Conservation (phyloP, 768 basidiomycete species). For the Leccinum sublutescens region DNA sequence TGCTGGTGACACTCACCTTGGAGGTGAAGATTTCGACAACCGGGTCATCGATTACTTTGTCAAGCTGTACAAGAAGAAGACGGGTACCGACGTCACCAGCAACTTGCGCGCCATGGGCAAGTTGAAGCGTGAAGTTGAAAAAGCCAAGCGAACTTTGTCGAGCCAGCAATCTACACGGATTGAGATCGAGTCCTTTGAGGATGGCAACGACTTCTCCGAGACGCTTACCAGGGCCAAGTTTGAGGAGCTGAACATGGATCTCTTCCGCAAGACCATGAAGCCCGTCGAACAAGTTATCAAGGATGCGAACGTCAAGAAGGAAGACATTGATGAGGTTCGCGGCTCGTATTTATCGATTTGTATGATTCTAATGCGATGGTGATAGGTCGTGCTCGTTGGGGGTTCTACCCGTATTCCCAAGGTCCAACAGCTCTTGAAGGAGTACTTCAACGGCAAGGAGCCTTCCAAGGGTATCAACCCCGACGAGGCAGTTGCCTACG, state of each 20-base stretch:
- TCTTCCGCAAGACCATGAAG: conserved; percentile 99
- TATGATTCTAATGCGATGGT: background rate
- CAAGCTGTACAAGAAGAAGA: conserved; percentile 91
- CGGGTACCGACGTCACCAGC: conserved; percentile 74
- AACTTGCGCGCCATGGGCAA: conserved; percentile 87
- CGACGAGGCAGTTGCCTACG: conserved; percentile 98
- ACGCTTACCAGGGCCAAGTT: conserved; percentile 98
- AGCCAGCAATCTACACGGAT: conserved; percentile 87
- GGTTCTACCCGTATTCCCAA: conserved; percentile 99
- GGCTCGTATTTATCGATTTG: background rate
- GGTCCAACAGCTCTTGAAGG: conserved; percentile 97
- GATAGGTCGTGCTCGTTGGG: conserved; percentile 83
- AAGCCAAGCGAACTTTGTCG: conserved; percentile 91
- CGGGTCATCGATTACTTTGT: conserved; percentile 86
- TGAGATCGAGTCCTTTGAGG: conserved; percentile 95
- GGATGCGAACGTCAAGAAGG: conserved; percentile 98
- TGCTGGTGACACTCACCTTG: conserved; percentile 92
- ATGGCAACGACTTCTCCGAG: conserved; percentile 96
- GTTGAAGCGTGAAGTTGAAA: conserved; percentile 91
- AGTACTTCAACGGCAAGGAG: conserved; percentile 95
- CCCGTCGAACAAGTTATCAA: conserved; percentile 98
- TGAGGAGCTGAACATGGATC: conserved; percentile 97
- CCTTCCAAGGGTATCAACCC: conserved; percentile 99
- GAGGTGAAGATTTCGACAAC: conserved; percentile 96
- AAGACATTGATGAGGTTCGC: conserved; percentile 84